Percentiles rank a stretch among this genome's conserved stretches.
Conservation (phyloP, 129 eudicot genomes). For the Helichrysum umbraculigerum region DNA sequence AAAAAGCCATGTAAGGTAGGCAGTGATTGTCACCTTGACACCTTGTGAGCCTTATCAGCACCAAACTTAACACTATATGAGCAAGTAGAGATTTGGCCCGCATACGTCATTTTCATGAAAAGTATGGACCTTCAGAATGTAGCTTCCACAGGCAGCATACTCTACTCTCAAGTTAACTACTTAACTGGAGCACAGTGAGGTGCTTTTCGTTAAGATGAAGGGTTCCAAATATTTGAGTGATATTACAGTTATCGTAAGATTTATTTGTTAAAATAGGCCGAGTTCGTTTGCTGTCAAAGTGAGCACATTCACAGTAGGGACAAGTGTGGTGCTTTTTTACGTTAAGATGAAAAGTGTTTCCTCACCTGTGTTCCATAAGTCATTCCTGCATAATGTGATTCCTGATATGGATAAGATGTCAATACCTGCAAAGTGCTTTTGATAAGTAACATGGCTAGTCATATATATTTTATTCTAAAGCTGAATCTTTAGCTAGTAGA, state of each 20-base stretch:
- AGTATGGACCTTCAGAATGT: too few relatives aligned
- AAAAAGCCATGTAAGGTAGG: not conserved
- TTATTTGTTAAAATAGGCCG: not conserved
- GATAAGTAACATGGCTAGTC: not conserved
- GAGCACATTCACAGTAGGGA: not conserved
- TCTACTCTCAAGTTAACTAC: not conserved
- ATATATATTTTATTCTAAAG: not conserved
- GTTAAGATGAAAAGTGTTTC: not conserved
- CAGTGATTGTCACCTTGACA: not conserved
- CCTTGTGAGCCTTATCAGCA: not conserved
- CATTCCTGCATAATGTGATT: constrained; percentile 58
- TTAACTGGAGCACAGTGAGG: not conserved
- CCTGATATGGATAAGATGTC: constrained; percentile 62
- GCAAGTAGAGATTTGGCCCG: not conserved
- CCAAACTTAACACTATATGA: too few relatives aligned
- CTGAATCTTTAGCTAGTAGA: constrained; percentile 9
- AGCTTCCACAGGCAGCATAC: not conserved
- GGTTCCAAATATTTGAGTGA: not conserved
- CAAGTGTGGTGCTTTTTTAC: not conserved
- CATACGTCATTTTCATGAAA: too few relatives aligned
- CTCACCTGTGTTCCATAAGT: constrained; percentile 62
- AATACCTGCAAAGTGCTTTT: constrained; percentile 43
- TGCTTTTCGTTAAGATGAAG: not conserved
- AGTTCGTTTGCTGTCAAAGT: not conserved
- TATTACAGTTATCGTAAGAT: not conserved